Conservation (phyloP, 345 rosid species). For the Corymbia maculata region DNA sequence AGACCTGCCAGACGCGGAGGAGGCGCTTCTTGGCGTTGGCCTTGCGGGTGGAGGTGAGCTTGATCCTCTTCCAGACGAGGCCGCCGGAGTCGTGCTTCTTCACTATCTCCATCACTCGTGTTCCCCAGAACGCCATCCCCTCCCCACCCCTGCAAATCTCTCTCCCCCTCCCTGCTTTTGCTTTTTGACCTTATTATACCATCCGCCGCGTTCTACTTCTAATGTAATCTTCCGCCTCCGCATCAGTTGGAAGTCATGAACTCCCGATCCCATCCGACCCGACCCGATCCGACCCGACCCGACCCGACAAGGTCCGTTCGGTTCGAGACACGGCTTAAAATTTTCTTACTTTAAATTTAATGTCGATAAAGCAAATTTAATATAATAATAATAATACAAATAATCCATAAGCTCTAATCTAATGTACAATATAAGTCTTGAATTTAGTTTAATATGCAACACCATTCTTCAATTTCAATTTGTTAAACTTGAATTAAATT, state of each 20-base stretch:
- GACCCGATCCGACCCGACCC: too few relatives aligned
- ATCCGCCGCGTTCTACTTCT: too few relatives aligned
- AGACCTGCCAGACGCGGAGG: slow-evolving; percentile 93
- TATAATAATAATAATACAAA: too few relatives aligned
- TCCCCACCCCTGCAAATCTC: neutral
- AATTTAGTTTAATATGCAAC: too few relatives aligned
- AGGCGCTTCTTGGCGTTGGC: slow-evolving; percentile 97
- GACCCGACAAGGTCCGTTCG: too few relatives aligned
- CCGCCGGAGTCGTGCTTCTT: slow-evolving; percentile 92
- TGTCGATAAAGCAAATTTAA: too few relatives aligned
- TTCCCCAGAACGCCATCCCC: slow-evolving; percentile 66
- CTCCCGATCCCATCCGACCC: neutral
- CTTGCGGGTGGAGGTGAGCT: slow-evolving; percentile 86
- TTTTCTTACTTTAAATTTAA: neutral
- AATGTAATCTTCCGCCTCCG: too few relatives aligned
- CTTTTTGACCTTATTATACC: neutral
- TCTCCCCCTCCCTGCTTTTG: neutral
- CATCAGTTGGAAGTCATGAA: too few relatives aligned
- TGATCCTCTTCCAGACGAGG: slow-evolving; percentile 90
- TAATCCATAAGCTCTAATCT: too few relatives aligned
- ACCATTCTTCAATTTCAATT: too few relatives aligned
- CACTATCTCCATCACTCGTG: slow-evolving; percentile 83
- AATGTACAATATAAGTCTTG: too few relatives aligned
- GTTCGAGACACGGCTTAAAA: neutral
- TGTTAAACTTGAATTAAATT: too few relatives aligned